Base-by-base conservation (phyloP, 768 basidiomycete genomes). In the Kwoniella newhampshirensis region DNA sequence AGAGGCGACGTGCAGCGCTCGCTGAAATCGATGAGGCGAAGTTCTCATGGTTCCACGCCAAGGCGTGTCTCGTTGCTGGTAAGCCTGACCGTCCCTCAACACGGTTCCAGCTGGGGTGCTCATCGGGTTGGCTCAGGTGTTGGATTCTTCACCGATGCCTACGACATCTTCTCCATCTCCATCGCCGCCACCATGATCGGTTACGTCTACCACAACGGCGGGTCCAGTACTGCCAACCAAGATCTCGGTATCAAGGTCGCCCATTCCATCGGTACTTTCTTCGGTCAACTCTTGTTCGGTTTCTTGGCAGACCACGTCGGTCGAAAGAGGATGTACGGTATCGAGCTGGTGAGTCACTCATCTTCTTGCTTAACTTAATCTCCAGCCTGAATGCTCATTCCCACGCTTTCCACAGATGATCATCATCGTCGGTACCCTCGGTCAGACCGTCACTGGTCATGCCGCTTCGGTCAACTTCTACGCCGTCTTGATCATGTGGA, bases 21-120 rank as follows among this genome's bases (percentile, higher is more conserved):
- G 82, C 86, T 12, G 89, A 93, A 74, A 83, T 94, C 59, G 91
- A 94, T 77, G 86, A 88, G 59, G 91, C 91, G 40, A 79, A 81
- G 41, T 93, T 93, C 78, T 87, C 87, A 6, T 88, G 86, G 85
- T 91, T 91, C 79, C 91, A 92, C 67, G 84, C 86, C 54, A 91
- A 89, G 75, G 76, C 68, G 11, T 68, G 64, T 59, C 48, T 69
- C 25, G 68, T 69, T 36, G 67, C 66, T 39, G 64, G 91, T 66
- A 86, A 86, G 13, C 89, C 32, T 32, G 32, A 32, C 6, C 13
- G 32, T 6, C 32, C 32, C 32, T 6, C 32, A 6, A 32, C 32
- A 32, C 13, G 90, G 88, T 74, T 92, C 54, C n/a, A n/a, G n/a
- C 9, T 23, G 30, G 21, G 5, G 35, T 26, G 40, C n/a, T 41